Evolutionary conservation across 2,329 filamentous ascomycete species (phyloP).

Genomic region (Aureobasidium sp.): DNA sequence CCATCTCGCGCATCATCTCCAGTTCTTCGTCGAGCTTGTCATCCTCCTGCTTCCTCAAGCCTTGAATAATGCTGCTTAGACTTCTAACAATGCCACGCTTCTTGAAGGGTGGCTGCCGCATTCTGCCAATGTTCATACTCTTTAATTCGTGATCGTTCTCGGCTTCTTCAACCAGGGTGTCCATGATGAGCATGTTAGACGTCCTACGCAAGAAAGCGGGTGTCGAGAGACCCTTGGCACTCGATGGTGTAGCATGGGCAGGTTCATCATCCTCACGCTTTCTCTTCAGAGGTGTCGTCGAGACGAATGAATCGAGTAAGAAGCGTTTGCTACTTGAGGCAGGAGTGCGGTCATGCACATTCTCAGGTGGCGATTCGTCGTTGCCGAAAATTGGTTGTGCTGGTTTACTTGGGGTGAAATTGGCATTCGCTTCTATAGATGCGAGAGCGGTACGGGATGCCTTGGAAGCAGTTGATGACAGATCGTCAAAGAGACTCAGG

Average conservation of each 20-base stretch:
- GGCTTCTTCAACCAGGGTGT: slow-evolving; percentile 54
- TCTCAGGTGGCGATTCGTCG: slow-evolving; percentile 7
- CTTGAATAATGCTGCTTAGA: slow-evolving; percentile 66
- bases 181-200: slow-evolving; percentile 36
- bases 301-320: slow-evolving; percentile 56
- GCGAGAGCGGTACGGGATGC: slow-evolving; percentile 27
- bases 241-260: slow-evolving; percentile 57
- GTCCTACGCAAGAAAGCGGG: slow-evolving; percentile 61
- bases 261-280: slow-evolving; percentile 33
- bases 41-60: slow-evolving; percentile 62
- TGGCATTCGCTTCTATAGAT: slow-evolving; percentile 28
- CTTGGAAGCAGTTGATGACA: slow-evolving; percentile 47
- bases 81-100: slow-evolving; percentile 52
- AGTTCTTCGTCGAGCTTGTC: slow-evolving; percentile 65
- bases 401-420: slow-evolving; percentile 35
- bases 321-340: slow-evolving; percentile 53
- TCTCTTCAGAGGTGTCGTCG: slow-evolving; percentile 47
- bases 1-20: slow-evolving; percentile 65
- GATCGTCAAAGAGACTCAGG: slow-evolving; percentile 67
- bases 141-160: slow-evolving; percentile 29
- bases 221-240: slow-evolving; percentile 50
- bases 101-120: slow-evolving; percentile 33
- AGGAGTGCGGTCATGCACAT: slow-evolving; percentile 36
- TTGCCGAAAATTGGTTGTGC: slow-evolving; percentile 15
- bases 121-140: slow-evolving; percentile 1